Conservation (phyloP, 768 basidiomycete species). For the Neoboletus brunneissimus region DNA sequence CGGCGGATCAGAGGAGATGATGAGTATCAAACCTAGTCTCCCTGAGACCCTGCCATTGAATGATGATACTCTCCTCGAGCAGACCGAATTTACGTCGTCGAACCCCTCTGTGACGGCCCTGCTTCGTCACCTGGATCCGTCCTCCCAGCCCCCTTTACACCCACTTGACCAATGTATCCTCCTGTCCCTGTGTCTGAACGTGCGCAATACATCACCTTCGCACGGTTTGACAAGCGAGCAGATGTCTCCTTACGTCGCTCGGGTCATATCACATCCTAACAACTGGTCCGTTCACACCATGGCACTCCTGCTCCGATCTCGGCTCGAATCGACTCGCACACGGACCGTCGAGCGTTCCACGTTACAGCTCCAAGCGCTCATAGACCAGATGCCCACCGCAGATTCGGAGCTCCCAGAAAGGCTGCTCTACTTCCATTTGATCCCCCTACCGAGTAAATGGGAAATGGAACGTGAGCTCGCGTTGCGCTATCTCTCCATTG, state of each 20-base stretch:
- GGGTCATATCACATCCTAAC: slow-evolving; percentile 82
- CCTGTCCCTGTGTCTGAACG: slow-evolving; percentile 84
- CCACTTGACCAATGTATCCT: slow-evolving; percentile 94
- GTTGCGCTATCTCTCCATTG: slow-evolving; percentile 74
- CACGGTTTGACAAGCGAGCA: slow-evolving; percentile 92
- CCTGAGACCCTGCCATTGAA: slow-evolving; percentile 86
- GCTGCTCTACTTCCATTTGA: slow-evolving; percentile 72
- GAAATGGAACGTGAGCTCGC: slow-evolving; percentile 92
- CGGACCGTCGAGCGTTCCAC: slow-evolving; percentile 92
- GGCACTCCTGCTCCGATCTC: slow-evolving; percentile 89
- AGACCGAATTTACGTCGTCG: slow-evolving; percentile 86
- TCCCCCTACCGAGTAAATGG: slow-evolving; percentile 89
- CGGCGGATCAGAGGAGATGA: slow-evolving; percentile 1
- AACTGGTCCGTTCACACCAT: slow-evolving; percentile 99
- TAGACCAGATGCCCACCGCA: slow-evolving; percentile 94
- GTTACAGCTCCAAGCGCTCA: slow-evolving; percentile 89
- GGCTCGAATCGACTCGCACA: slow-evolving; percentile 83
- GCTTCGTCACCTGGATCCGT: slow-evolving; percentile 75
- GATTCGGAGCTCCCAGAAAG: slow-evolving; percentile 75
- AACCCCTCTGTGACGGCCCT: slow-evolving; percentile 45
- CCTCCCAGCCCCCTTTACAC: slow-evolving; percentile 81
- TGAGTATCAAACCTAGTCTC: slow-evolving; percentile 30
- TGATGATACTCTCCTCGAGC: slow-evolving; percentile 95
- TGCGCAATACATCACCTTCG: slow-evolving; percentile 82
- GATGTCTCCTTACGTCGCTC: slow-evolving; percentile 87